These are phyloP conservation scores for Ceraceosorus guamensis DNA, from an alignment of 1,284 basidiomycete species.

Conservation along the genomic window DNA sequence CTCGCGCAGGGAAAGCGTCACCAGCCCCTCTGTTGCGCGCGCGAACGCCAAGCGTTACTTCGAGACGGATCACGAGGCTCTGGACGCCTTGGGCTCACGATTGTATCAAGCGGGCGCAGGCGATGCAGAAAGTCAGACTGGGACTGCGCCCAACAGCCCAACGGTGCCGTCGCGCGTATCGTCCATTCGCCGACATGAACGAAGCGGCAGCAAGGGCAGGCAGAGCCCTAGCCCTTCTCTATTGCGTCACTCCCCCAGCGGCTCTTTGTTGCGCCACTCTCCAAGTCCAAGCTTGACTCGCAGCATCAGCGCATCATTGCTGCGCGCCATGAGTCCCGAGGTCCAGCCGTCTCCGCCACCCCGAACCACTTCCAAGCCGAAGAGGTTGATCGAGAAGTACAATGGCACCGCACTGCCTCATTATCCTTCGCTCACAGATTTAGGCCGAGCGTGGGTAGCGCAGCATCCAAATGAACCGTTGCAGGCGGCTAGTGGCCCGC, in stretches of 20 bases:
- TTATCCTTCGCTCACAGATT: slow-evolving; percentile 16
- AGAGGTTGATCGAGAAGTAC: background rate
- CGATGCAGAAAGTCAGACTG: no score
- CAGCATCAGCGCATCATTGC: background rate
- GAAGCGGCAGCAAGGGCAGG: background rate
- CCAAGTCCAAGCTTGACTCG: no score
- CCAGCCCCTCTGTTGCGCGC: background rate
- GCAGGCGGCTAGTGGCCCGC: background rate
- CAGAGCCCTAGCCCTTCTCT: no score
- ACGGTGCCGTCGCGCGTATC: background rate
- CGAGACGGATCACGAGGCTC: background rate
- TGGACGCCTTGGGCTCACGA: background rate
- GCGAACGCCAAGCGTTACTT: background rate
- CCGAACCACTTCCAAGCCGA: no score
- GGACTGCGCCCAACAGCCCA: background rate
- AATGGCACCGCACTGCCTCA: slow-evolving; percentile 1
- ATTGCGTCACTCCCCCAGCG: no score
- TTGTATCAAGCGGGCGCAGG: no score
- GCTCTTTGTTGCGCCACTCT: no score
- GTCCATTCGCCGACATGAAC: no score
- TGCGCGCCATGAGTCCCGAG: no score
- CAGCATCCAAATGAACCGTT: slow-evolving; percentile 2
- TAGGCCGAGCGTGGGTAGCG: slow-evolving; percentile 9
- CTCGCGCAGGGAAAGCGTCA: background rate
- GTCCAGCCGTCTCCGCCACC: background rate